These are phyloP conservation scores for Serendipita sp. DNA, from an alignment of 768 basidiomycete species.

Conservation along the genomic window DNA sequence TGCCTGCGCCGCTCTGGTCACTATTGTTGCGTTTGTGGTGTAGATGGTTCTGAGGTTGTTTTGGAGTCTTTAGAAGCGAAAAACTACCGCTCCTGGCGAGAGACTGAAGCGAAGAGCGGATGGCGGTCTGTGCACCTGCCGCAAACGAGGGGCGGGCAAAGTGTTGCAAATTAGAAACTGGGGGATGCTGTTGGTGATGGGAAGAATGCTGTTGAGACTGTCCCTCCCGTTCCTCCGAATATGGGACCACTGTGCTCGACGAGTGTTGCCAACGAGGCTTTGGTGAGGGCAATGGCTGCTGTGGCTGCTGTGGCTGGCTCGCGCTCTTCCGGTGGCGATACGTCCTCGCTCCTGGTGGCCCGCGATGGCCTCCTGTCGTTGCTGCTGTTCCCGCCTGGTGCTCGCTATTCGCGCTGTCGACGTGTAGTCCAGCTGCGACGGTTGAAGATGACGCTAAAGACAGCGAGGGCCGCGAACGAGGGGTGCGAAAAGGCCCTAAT, in stretches of 20 bases:
- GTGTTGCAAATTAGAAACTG: no score
- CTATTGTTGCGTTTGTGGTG: not conserved
- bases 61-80: not conserved
- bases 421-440: no score
- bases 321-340: no score
- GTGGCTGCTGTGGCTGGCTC: no score
- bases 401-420: no score
- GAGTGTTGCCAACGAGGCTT: not conserved
- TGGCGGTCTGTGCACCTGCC: not conserved
- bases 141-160: no score
- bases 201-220: no score
- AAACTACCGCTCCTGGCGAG: not conserved
- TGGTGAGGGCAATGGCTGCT: not conserved
- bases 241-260: not conserved
- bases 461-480: not conserved
- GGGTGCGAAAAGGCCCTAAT: not conserved
- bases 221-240: no score
- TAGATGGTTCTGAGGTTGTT: not conserved
- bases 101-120: constrained; percentile 1
- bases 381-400: no score
- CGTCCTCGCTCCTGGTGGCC: no score
- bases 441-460: not conserved
- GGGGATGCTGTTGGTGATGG: no score
- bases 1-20: not conserved
- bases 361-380: no score